Evolutionary conservation across 371 early-diverging fungal genomes (phyloP).

Genomic region (Capillidium heterosporum): DNA sequence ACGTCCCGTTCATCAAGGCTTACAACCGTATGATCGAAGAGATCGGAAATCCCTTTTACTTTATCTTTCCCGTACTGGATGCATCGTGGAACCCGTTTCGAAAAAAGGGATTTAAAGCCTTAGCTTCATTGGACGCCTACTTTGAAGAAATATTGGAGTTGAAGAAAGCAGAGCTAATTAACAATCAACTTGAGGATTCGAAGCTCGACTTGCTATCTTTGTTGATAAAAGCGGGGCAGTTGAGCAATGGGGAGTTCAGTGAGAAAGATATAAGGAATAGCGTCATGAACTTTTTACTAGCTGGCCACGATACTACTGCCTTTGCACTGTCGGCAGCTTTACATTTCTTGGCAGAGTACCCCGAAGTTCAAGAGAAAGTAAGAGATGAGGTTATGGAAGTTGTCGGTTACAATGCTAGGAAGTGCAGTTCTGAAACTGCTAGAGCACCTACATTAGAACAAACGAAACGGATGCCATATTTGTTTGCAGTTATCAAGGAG

Average conservation of each 20-base stretch:
- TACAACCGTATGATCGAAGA: not conserved
- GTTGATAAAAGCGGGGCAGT: too few relatives aligned
- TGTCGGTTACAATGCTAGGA: conserved; percentile 7
- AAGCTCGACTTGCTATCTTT: too few relatives aligned
- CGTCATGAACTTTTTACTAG: too few relatives aligned
- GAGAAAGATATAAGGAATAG: too few relatives aligned
- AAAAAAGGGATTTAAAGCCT: not conserved
- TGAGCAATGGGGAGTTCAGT: too few relatives aligned
- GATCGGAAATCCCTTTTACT: not conserved
- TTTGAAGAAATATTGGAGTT: too few relatives aligned
- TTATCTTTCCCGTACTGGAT: not conserved
- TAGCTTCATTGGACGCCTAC: too few relatives aligned
- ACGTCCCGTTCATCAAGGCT: not conserved
- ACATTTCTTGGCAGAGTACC: conserved; percentile 5
- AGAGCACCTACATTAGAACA: conserved; percentile 3
- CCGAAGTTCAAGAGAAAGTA: conserved; percentile 9
- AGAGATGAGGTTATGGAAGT: conserved; percentile 11
- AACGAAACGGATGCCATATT: conserved; percentile 6
- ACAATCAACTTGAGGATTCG: too few relatives aligned
- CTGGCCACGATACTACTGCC: conserved; percentile 2
- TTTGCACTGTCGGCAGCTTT: not conserved
- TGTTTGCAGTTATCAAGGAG: conserved; percentile 9
- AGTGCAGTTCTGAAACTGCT: too few relatives aligned
- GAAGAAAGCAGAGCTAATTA: too few relatives aligned
- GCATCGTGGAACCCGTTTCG: not conserved